These are phyloP conservation scores for Cyclospora cayetanensis DNA, from an alignment of 169 alveolate species.

Conservation along the genomic window DNA sequence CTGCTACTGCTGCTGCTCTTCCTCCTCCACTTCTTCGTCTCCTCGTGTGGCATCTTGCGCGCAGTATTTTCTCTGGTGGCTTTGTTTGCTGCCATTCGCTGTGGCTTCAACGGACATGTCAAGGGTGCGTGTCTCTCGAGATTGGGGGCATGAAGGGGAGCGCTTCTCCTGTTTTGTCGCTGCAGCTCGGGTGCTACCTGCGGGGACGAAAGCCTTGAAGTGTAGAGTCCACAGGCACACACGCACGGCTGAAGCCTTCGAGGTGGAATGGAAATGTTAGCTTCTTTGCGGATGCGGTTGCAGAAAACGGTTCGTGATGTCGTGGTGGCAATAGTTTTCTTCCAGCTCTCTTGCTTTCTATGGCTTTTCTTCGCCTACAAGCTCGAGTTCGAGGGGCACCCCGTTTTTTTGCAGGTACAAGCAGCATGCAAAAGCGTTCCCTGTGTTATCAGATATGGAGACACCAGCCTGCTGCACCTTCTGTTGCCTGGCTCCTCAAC, in stretches of 20 bases:
- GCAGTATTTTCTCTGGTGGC: slow-evolving; percentile 76
- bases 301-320: slow-evolving; percentile 45
- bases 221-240: too few species aligned
- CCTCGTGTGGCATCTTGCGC: not conserved
- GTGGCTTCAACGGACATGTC: slow-evolving; percentile 66
- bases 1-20: too few species aligned
- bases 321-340: slow-evolving; percentile 18
- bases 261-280: too few species aligned
- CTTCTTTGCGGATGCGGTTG: not conserved
- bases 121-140: too few species aligned
- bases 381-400: slow-evolving; percentile 61
- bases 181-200: too few species aligned
- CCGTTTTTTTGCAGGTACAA: slow-evolving; percentile 54
- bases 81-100: slow-evolving; percentile 72
- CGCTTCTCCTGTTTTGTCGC: too few species aligned
- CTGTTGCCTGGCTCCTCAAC: not conserved
- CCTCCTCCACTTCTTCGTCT: not conserved
- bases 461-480: too few species aligned
- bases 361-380: slow-evolving; percentile 57
- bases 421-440: not conserved
- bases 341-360: slow-evolving; percentile 17
- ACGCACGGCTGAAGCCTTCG: too few species aligned
- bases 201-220: too few species aligned
- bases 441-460: not conserved
- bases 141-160: too few species aligned